Evolutionary conservation across 345 rosid species (phyloP).

Genomic region (Gynandropsis gynandra): DNA sequence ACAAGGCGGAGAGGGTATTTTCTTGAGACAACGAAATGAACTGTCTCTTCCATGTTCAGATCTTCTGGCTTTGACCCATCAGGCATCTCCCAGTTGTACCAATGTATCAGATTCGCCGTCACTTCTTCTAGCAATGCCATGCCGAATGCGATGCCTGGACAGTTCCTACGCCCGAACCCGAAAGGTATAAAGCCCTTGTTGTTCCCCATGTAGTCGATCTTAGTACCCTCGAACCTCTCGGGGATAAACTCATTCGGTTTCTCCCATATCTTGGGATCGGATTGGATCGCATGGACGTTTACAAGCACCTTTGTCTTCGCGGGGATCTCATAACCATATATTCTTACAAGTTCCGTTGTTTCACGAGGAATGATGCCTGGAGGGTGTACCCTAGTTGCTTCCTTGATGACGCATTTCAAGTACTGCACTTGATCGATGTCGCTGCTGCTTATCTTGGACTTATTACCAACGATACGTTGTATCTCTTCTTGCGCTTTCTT

Average conservation of each 20-base stretch:
- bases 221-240: constrained; percentile 20
- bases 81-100: constrained; percentile 26
- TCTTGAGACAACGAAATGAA: constrained; percentile 21
- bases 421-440: constrained; percentile 24
- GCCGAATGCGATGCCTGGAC: constrained; percentile 27
- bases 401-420: constrained; percentile 25
- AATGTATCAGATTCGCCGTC: constrained; percentile 18
- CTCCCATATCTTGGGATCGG: constrained; percentile 27
- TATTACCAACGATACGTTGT: constrained; percentile 17
- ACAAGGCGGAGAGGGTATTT: constrained; percentile 30
- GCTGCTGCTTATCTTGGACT: constrained; percentile 11
- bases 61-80: constrained; percentile 17
- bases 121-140: constrained; percentile 15
- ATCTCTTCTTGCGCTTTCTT: constrained; percentile 28
- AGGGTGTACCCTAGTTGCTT: constrained; percentile 25
- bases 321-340: constrained; percentile 13
- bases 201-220: constrained; percentile 23
- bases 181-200: constrained; percentile 21
- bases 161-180: constrained; percentile 27
- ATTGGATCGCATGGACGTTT: constrained; percentile 22
- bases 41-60: constrained; percentile 20
- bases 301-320: constrained; percentile 20
- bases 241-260: constrained; percentile 24
- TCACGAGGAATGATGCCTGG: constrained; percentile 20
- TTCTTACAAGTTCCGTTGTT: constrained; percentile 5